Evolutionary conservation across 768 basidiomycete species (phyloP).

Genomic region (Podaxis carcinomalis): DNA sequence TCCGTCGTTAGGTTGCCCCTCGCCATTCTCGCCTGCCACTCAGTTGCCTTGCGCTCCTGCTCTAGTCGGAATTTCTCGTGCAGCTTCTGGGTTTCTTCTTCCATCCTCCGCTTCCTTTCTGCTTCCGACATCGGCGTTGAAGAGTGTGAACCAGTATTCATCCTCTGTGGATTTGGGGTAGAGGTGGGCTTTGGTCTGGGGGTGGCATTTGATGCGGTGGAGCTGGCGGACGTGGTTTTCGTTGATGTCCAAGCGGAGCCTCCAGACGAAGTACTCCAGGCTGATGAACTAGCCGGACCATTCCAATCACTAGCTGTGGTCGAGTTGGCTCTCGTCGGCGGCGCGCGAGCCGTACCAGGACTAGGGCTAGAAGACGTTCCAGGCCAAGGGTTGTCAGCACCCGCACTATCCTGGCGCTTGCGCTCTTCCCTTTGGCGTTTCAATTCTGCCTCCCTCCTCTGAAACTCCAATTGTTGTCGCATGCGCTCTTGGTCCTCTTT

Average conservation of each 20-base stretch:
- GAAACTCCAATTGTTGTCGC: constrained; percentile 36
- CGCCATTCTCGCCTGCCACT: constrained; percentile 45
- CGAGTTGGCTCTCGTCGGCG: constrained; percentile 12
- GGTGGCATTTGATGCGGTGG: constrained; percentile 17
- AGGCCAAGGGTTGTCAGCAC: constrained; percentile 28
- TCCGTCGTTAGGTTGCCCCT: constrained; percentile 53
- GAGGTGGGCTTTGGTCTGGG: constrained; percentile 23
- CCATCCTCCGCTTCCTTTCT: constrained; percentile 62
- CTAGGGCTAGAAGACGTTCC: constrained; percentile 22
- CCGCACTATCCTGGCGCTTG: constrained; percentile 39
- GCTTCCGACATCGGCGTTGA: constrained; percentile 33
- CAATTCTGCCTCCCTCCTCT: constrained; percentile 39
- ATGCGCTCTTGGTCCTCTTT: constrained; percentile 24
- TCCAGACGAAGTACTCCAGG: constrained; percentile 6
- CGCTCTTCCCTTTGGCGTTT: constrained; percentile 39
- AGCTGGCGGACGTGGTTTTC: constrained; percentile 22
- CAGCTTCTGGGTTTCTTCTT: constrained; percentile 58
- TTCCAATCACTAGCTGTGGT: constrained; percentile 24
- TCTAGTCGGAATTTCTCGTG: constrained; percentile 67
- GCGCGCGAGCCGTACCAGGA: constrained; percentile 18
- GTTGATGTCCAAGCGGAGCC: constrained; percentile 23
- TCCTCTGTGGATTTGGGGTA: constrained; percentile 24
- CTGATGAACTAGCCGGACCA: constrained; percentile 23
- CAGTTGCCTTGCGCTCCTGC: constrained; percentile 59
- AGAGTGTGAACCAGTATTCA: constrained; percentile 25